These are phyloP conservation scores for Suhomyces chickasaworum DNA, from an alignment of 1,139 yeast genomes.

Conservation along the genomic window DNA sequence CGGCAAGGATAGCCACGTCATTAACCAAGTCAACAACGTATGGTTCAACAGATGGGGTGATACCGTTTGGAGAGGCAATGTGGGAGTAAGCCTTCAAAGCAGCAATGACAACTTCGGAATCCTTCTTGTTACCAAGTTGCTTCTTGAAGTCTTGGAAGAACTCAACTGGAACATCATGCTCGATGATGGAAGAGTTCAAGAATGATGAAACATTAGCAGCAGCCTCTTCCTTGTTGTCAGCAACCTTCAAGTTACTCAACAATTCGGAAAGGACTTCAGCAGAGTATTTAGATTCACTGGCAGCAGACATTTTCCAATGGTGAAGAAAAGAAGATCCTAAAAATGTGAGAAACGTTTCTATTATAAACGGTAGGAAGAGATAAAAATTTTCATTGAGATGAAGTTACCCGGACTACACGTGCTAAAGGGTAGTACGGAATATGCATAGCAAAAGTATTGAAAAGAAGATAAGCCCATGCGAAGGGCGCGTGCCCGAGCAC, in stretches of 20 bases:
- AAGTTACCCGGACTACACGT: constrained; percentile 16
- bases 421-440: constrained; percentile 1
- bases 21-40: constrained; percentile 76
- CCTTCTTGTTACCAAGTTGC: constrained; percentile 81
- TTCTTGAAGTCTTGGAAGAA: constrained; percentile 78
- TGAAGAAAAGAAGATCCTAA: constrained; percentile 16
- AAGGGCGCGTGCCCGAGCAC: not conserved
- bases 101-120: constrained; percentile 60
- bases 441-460: too few relatives aligned
- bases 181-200: constrained; percentile 95
- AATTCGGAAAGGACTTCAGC: constrained; percentile 90
- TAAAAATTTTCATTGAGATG: constrained; percentile 14
- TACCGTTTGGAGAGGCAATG: constrained; percentile 78
- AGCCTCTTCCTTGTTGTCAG: constrained; percentile 86
- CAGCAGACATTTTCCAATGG: constrained; percentile 57
- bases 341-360: constrained; percentile 13
- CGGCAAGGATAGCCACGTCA: constrained; percentile 74
- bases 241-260: constrained; percentile 89
- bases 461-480: too few relatives aligned
- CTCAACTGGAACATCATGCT: constrained; percentile 94
- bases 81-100: constrained; percentile 84
- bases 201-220: constrained; percentile 90
- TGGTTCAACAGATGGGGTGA: constrained; percentile 95
- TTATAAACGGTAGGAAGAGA: constrained; percentile 12
- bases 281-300: constrained; percentile 65